Base-by-base conservation (phyloP, 805 yeast species). In the Naumovozyma dairenensis region DNA sequence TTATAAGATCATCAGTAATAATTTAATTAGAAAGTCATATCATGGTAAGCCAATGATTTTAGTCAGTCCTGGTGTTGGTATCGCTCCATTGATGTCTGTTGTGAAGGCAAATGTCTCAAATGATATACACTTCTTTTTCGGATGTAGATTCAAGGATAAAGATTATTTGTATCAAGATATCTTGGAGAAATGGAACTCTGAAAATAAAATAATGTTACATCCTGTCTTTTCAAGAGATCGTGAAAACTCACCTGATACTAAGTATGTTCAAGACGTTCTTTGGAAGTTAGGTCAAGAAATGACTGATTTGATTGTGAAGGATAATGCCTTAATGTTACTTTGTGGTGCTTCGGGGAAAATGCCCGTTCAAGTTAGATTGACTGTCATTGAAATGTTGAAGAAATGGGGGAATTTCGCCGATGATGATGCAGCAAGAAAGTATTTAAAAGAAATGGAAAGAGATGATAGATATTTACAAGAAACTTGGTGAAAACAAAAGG, bases 271-370 rank as follows among this genome's bases (percentile, higher is more conserved):
- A 51, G 82, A 84, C 48, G 62, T 66, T 29, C 45, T 89, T 27
- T 80, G 71, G 60, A 57, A 61, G 19, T 59, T 77, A 28, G 66
- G 67, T 21, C 53, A 62, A 3, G 31, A 63, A 15, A 58, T 89
- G 2, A 71, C 66, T 1, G 68, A 75, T 3, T 54, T 77, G 33
- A 48, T 87, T 4, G 53, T 72, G 1, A 62, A 75, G 10, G 44
- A 71, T 28, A 53, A 65, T n/a, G 93, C 82, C 0, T 56, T 71
- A 0, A 60, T 92, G 4, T 86, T 78, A 51, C 65, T 92, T 5
- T 89, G 98, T 64, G 99, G 99, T 0, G 77, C 94, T 12, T 77
- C 93, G 17, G 97, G 98, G 0, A 73, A 73, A 42, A 92, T 92
- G 98, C 98, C 98, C 1, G 67, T 72, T 16, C 86, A 78, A 57